Base-by-base conservation (phyloP, 331 rosid species). In the Ulmus americana region DNA sequence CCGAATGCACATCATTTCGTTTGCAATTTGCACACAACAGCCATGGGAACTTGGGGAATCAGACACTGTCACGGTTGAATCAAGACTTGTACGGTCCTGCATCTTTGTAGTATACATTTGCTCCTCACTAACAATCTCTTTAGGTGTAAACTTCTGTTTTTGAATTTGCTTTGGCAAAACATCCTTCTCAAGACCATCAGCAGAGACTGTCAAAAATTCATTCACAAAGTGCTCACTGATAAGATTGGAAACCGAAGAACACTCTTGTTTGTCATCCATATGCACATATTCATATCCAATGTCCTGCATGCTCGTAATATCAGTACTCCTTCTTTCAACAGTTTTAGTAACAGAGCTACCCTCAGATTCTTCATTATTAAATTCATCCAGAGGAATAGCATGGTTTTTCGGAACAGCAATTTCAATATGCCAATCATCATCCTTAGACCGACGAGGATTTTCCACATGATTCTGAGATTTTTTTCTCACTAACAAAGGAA, bases 201-300 rank as follows among this genome's bases (percentile, higher is more conserved):
- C 76, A 58, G 81, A 74, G 76, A 77, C 74, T 70, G 85, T 63
- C 55, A 76, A 77, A 61, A 74, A 76, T 76, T 85, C 84, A 10
- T 77, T 78, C 63, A 79, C 82, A 41, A 68, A 74, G 69, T 77
- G 71, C 71, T 78, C 86, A 16, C 70, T 55, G 57, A 77, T 56
- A 49, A 75, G 73, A 82, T 77, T 85, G 75, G 90, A 81, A 59
- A 77, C 85, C 50, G 95, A 87, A 60, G 94, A 83, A 63, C 85
- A 83, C 67, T 88, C 89, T 59, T 87, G 95, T 77, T 82, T 85
- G 77, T 88, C 95, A 70, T 90, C 94, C 88, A 85, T 75, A 18
- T 80, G 80, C 47, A 80, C 87, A 75, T 85, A 87, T 46, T 87
- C 91, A 71, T 73, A 85, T 44, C 82, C 77, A 70, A 64, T 53